phyloP scores from a whole-genome alignment of 768 basidiomycete species.

The Gymnopilus dilepis region DNA sequence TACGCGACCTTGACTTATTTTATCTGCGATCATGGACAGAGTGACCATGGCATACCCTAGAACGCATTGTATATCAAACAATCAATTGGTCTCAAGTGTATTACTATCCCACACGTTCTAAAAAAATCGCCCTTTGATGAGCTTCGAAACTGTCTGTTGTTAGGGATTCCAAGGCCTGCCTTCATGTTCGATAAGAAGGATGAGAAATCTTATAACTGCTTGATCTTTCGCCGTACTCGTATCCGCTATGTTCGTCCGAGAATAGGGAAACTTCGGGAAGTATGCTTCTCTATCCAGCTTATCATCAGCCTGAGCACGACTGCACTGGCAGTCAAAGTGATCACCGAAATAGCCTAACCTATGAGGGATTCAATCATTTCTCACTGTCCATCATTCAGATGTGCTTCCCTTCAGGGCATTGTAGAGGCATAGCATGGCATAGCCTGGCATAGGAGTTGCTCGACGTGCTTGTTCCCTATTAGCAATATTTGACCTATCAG shows the following conservation, averaged over 20 bases:
- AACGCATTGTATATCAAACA: constrained; percentile 1
- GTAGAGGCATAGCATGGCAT: neutral
- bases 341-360: too few relatives aligned
- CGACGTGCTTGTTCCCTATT: neutral
- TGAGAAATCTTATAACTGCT: neutral
- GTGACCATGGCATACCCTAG: neutral
- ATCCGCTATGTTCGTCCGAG: too few relatives aligned
- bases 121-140: neutral
- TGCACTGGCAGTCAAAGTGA: too few relatives aligned
- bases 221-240: too few relatives aligned
- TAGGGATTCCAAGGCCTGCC: too few relatives aligned
- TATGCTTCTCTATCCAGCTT: too few relatives aligned
- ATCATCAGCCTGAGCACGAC: too few relatives aligned
- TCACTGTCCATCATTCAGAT: too few relatives aligned
- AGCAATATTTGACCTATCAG: neutral
- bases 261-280: too few relatives aligned
- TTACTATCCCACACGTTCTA: neutral
- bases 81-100: constrained; percentile 2
- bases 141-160: neutral
- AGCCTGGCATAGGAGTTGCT: neutral
- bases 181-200: too few relatives aligned
- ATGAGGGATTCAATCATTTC: too few relatives aligned
- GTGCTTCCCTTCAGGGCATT: neutral
- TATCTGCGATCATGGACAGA: neutral
- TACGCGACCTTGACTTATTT: neutral